phyloP scores from a whole-genome alignment of 495 filamentous ascomycete genomes.

The Diplogelasinospora grovesii region DNA sequence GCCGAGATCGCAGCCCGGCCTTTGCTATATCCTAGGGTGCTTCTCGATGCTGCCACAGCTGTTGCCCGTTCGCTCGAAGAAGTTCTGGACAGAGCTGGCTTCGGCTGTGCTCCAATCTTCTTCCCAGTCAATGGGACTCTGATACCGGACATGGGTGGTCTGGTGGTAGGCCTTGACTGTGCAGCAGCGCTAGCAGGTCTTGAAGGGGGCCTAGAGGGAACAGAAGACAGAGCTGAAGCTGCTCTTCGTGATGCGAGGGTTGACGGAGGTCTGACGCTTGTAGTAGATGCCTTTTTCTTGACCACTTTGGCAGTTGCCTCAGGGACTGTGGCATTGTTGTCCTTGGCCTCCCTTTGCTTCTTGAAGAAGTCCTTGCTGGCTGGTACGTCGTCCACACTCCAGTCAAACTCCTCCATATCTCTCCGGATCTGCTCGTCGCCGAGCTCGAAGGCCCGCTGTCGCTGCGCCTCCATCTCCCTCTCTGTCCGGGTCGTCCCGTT shows the following conservation, averaged over 20 bases:
- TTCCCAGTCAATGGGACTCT: constrained; percentile 34
- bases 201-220: constrained; percentile 27
- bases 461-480: constrained; percentile 52
- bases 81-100: constrained; percentile 30
- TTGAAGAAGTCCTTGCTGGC: constrained; percentile 25
- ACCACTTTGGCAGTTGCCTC: constrained; percentile 6
- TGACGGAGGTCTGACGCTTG: constrained; percentile 27
- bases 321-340: constrained; percentile 12
- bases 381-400: constrained; percentile 37
- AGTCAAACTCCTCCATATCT: constrained; percentile 51
- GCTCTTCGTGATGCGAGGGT: constrained; percentile 34
- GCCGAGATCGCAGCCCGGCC: constrained; percentile 56
- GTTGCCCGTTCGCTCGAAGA: constrained; percentile 45
- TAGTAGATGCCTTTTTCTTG: constrained; percentile 18
- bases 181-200: constrained; percentile 25
- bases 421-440: constrained; percentile 54
- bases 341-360: constrained; percentile 23
- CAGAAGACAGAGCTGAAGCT: constrained; percentile 37
- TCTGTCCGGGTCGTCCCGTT: constrained; percentile 59
- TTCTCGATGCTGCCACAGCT: constrained; percentile 61
- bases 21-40: constrained; percentile 74
- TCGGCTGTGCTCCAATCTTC: constrained; percentile 35
- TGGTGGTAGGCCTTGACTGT: constrained; percentile 19
- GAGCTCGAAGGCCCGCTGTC: constrained; percentile 44
- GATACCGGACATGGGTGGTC: constrained; percentile 10